Evolutionary conservation across 495 filamentous ascomycete species (phyloP), one percentile per base, ranked within the genome.

Genomic region (Cercophora newfieldiana): DNA sequence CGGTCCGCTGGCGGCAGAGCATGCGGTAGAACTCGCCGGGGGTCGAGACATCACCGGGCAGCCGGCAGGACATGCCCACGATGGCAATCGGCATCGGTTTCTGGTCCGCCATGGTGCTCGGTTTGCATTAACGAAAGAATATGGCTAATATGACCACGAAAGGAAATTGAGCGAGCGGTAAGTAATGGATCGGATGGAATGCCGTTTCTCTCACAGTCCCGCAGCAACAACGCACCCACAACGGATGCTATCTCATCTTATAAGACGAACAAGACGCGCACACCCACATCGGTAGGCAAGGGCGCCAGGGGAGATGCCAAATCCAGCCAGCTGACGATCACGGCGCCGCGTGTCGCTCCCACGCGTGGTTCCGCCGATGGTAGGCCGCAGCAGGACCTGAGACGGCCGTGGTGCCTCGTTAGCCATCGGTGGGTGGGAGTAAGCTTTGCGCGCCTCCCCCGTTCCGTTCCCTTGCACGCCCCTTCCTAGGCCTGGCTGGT

Each of bases 21-120:
- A 85, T 71, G 2, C 82, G 74, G 72, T 81, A 85, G 22, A 86
- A 80, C 28, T 81, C 75, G 8, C 71, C 70, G 2, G 77, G 73
- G 25, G 69, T 75, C 25, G 77, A 75, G 26, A 81, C 73, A 49
- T 75, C 77, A 30, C 82, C 82, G 1, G 82, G 81, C 18, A 85
- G 73, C 18, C 82, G 79, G 72, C 80, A 80, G 50, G 77, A 77
- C 71, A 82, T 80, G 71, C 80, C 80, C 25, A 79, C 69, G 29
- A 82, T 80, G 69, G 80, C 80, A 47, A 82, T 78, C 10, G 74
- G 78, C 61, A 61, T 66, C 50, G 47, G 74, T 50, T 67, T 49
- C 49, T 66, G 68, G 54, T 71, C 69, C 28, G 53, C 69, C 73
- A 68, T 73, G 64, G 66, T 65, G 44, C 26, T 50, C 33, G 56